phyloP scores from a whole-genome alignment of 1,284 basidiomycete genomes.

The Moesziomyces sp. region DNA sequence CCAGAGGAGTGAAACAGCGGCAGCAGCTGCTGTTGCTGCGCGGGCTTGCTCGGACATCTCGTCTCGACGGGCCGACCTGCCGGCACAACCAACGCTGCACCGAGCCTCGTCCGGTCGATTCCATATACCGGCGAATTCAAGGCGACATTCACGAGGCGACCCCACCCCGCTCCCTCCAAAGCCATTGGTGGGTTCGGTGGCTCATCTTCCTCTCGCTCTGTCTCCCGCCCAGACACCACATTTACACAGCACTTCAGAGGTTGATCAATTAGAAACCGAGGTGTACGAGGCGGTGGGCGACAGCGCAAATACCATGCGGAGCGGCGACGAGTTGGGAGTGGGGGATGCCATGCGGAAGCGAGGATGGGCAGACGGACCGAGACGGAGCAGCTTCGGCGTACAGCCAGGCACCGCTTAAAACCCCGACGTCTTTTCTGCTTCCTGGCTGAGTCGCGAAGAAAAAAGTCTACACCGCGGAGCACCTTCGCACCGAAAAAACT shows the following conservation, averaged over 20 bases:
- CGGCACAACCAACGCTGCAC: background rate
- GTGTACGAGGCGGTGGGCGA: too few relatives aligned
- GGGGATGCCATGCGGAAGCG: background rate
- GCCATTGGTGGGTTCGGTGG: too few relatives aligned
- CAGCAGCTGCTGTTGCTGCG: too few relatives aligned
- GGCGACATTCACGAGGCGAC: background rate
- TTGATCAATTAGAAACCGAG: too few relatives aligned
- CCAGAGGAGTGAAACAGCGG: background rate
- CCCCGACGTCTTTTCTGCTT: slow-evolving; percentile 1
- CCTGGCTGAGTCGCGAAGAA: background rate
- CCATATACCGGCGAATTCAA: slow-evolving; percentile 1
- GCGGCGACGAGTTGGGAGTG: background rate
- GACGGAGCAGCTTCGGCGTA: slow-evolving; percentile 17
- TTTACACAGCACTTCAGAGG: too few relatives aligned
- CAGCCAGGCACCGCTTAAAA: slow-evolving; percentile 6
- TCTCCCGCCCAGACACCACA: too few relatives aligned
- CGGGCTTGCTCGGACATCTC: background rate
- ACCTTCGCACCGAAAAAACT: too few relatives aligned
- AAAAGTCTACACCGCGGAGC: background rate
- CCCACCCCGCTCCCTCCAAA: too few relatives aligned
- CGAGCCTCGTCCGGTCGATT: slow-evolving; percentile 6
- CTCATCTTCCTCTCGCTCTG: too few relatives aligned
- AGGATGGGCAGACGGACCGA: slow-evolving; percentile 1
- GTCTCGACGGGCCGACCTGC: background rate
- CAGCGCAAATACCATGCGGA: background rate